These are phyloP conservation scores for Acmispon strigosus DNA, from an alignment of 306 rosid genomes.

Conservation along the genomic window DNA sequence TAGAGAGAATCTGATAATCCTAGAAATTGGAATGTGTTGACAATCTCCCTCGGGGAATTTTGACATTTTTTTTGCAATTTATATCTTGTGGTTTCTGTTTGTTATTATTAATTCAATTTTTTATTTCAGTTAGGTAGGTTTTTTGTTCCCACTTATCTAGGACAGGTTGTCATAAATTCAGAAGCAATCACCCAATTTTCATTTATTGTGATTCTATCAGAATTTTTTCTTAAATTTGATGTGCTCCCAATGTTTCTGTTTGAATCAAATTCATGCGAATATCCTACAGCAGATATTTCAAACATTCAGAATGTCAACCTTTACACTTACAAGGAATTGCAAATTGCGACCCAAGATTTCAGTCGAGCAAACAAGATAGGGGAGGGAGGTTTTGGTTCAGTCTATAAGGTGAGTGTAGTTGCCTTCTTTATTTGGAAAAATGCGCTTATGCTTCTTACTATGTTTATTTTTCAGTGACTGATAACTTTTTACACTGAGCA, in stretches of 20 bases:
- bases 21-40: neutral
- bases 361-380: slow-evolving; percentile 52
- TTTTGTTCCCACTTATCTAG: neutral
- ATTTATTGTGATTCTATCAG: neutral
- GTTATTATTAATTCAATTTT: neutral
- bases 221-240: neutral
- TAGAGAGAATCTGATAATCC: neutral
- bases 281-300: slow-evolving; percentile 40
- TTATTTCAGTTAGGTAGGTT: neutral
- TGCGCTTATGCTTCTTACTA: neutral
- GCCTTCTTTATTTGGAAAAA: slow-evolving; percentile 1
- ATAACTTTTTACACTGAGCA: slow-evolving; percentile 11
- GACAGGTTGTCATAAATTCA: neutral
- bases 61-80: neutral
- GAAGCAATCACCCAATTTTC: neutral
- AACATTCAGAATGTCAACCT: slow-evolving; percentile 40
- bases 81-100: neutral
- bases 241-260: neutral
- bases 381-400: slow-evolving; percentile 82
- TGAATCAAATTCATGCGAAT: neutral
- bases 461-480: neutral
- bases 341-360: slow-evolving; percentile 48
- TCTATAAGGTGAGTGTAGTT: slow-evolving; percentile 57
- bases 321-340: slow-evolving; percentile 55
- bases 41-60: neutral